Evolutionary conservation across 257 asterid genomes (phyloP).

Genomic region (Solanum corneliomulleri): DNA sequence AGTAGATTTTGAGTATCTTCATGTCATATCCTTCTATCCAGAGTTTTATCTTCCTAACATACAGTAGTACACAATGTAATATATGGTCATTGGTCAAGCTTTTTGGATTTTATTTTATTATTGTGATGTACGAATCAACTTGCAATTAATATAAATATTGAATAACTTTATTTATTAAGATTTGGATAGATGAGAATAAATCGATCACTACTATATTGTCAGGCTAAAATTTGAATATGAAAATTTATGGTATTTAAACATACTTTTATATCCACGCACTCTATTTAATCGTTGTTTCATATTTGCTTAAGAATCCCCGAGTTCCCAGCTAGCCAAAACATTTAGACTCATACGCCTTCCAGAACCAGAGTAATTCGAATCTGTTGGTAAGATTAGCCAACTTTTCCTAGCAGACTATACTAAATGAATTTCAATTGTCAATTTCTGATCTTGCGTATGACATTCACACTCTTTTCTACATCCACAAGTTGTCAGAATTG

Average conservation of each 20-base stretch:
- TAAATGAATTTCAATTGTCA: not conserved
- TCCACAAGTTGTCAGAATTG: too few species aligned
- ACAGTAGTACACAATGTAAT: not conserved
- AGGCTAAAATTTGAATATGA: not conserved
- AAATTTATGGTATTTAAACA: not conserved
- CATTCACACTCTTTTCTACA: too few species aligned
- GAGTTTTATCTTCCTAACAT: not conserved
- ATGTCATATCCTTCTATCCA: constrained; percentile 49
- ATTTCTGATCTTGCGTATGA: too few species aligned
- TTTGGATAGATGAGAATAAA: too few species aligned
- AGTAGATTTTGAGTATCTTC: constrained; percentile 37
- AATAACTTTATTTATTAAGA: accelerated
- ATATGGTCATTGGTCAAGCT: not conserved
- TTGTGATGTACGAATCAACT: accelerated
- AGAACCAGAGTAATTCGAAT: not conserved
- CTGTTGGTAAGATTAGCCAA: not conserved
- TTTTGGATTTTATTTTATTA: not conserved
- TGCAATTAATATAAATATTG: too few species aligned
- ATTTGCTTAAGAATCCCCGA: too few species aligned
- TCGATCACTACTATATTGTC: not conserved
- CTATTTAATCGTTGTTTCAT: too few species aligned
- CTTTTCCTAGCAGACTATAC: too few species aligned
- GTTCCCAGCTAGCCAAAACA: too few species aligned
- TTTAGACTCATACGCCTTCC: not conserved
- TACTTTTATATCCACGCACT: not conserved